Evolutionary conservation across 1,284 basidiomycete genomes (phyloP).

Genomic region (Sporisorium iseilematis-ciliati): DNA sequence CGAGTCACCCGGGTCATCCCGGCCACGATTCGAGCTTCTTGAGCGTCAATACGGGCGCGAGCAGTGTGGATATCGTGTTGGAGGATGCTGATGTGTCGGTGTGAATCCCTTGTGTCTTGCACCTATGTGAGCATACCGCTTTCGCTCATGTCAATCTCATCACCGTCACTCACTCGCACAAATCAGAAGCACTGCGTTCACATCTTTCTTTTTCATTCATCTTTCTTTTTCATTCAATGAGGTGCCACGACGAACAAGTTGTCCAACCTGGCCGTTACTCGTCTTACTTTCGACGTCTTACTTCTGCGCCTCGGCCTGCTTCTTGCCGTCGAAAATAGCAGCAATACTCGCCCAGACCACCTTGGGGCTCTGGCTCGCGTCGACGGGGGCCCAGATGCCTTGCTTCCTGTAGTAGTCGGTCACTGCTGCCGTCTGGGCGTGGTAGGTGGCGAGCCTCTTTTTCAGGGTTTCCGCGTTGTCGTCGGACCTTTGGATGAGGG

Average conservation of each 20-base stretch:
- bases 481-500: conserved; percentile 76
- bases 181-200: too few species aligned
- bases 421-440: conserved; percentile 92
- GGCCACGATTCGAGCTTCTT: conserved; percentile 20
- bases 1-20: conserved; percentile 19
- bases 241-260: too few species aligned
- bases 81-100: conserved; percentile 28
- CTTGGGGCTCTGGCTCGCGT: conserved; percentile 90
- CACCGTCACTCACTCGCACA: too few species aligned
- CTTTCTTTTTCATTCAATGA: too few species aligned
- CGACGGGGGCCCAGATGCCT: conserved; percentile 78
- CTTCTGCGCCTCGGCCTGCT: conserved; percentile 19
- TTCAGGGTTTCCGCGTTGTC: conserved; percentile 81
- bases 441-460: conserved; percentile 88
- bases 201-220: too few species aligned
- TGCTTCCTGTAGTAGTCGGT: conserved; percentile 96
- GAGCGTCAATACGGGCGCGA: conserved; percentile 16
- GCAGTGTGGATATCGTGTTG: conserved; percentile 20
- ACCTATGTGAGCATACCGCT: too few species aligned
- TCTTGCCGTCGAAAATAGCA: conserved; percentile 68
- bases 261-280: too few species aligned
- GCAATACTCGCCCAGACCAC: conserved; percentile 89
- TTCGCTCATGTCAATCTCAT: too few species aligned
- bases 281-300: not conserved
- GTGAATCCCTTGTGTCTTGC: not conserved